Evolutionary conservation across 768 basidiomycete genomes (phyloP).

Genomic region (Gelatoporia subvermispora): DNA sequence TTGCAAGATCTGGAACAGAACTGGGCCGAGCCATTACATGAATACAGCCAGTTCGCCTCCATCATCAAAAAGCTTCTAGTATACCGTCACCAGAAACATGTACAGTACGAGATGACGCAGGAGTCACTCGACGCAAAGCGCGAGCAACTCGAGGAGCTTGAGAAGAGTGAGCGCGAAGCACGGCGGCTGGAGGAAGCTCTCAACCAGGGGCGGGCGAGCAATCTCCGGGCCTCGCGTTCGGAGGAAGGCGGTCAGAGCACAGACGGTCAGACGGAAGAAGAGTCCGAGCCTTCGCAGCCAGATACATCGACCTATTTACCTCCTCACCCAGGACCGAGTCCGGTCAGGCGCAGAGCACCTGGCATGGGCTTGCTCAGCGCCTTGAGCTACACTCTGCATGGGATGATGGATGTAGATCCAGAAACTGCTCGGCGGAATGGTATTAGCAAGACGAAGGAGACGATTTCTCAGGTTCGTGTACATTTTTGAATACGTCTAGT

Average conservation of each 20-base stretch:
- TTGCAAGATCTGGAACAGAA: slow-evolving; percentile 91
- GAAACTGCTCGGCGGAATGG: slow-evolving; percentile 90
- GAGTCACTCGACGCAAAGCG: slow-evolving; percentile 82
- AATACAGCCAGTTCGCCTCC: slow-evolving; percentile 89
- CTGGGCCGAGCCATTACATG: slow-evolving; percentile 94
- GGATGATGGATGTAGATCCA: slow-evolving; percentile 99
- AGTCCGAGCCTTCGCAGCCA: slow-evolving; percentile 33
- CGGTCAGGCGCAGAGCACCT: slow-evolving; percentile 55
- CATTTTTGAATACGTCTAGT: neutral
- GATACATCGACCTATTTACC: slow-evolving; percentile 50
- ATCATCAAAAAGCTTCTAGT: slow-evolving; percentile 93
- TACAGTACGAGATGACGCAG: slow-evolving; percentile 96
- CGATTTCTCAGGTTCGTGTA: slow-evolving; percentile 79
- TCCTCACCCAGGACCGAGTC: slow-evolving; percentile 77
- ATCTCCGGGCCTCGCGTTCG: slow-evolving; percentile 12
- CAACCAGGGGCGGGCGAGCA: slow-evolving; percentile 17
- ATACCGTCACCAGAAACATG: slow-evolving; percentile 97
- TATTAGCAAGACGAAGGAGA: slow-evolving; percentile 92
- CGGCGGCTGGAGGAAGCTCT: slow-evolving; percentile 85
- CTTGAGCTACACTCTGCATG: slow-evolving; percentile 89
- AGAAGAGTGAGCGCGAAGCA: slow-evolving; percentile 90
- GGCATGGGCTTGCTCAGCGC: slow-evolving; percentile 89
- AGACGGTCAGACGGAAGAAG: slow-evolving; percentile 29
- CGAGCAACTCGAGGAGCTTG: slow-evolving; percentile 81
- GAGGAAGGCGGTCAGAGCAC: slow-evolving; percentile 17